Percentiles rank a stretch among this genome's conserved stretches.
Conservation (phyloP, 2,329 filamentous ascomycete species). For the Talaromyces sp. region DNA sequence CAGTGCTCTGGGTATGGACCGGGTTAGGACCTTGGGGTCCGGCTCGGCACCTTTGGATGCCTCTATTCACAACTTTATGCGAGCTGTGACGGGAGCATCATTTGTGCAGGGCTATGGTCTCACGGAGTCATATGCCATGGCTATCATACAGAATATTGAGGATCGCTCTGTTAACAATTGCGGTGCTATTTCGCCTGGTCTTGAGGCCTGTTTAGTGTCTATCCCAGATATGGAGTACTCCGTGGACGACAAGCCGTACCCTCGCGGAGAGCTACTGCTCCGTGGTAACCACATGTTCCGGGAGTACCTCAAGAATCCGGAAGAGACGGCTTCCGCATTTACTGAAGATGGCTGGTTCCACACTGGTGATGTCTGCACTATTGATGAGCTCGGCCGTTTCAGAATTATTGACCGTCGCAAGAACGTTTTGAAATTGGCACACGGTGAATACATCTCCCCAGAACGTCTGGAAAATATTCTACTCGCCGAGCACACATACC, state of each 20-base stretch:
- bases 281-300: slow-evolving; percentile 74
- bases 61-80: slow-evolving; percentile 79
- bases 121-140: slow-evolving; percentile 85
- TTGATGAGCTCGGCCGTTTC: slow-evolving; percentile 82
- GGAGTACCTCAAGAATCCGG: slow-evolving; percentile 85
- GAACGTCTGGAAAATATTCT: slow-evolving; percentile 96
- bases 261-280: slow-evolving; percentile 83
- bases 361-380: slow-evolving; percentile 82
- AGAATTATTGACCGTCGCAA: slow-evolving; percentile 94
- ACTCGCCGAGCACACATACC: slow-evolving; percentile 69
- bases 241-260: slow-evolving; percentile 78
- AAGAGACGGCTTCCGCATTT: slow-evolving; percentile 76
- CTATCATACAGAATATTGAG: slow-evolving; percentile 60
- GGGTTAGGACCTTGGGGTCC: slow-evolving; percentile 67
- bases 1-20: slow-evolving; percentile 74
- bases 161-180: slow-evolving; percentile 79
- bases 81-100: slow-evolving; percentile 71
- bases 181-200: slow-evolving; percentile 61
- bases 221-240: slow-evolving; percentile 94
- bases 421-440: slow-evolving; percentile 97
- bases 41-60: slow-evolving; percentile 90
- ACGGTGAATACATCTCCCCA: slow-evolving; percentile 96
- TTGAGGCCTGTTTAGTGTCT: slow-evolving; percentile 76
- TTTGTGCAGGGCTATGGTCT: slow-evolving; percentile 88
- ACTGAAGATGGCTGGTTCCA: slow-evolving; percentile 94